Percentiles rank a stretch among this genome's conserved stretches.
Evolutionary conservation across 2,329 filamentous ascomycete genomes (phyloP).

Genomic region (Nemania sp.): DNA sequence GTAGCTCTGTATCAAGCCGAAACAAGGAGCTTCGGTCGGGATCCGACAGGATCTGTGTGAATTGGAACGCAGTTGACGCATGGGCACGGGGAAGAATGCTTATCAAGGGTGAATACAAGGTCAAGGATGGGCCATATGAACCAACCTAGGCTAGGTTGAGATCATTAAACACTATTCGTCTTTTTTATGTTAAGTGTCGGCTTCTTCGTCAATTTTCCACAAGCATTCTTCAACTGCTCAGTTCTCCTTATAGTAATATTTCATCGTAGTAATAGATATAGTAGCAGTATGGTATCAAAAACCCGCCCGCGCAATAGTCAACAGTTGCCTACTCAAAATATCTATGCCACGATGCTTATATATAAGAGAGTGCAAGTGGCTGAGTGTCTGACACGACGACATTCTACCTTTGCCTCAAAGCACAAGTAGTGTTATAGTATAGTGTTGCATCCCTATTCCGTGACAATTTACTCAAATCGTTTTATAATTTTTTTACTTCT

Average conservation of each 20-base stretch:
- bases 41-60: neutral
- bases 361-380: too few species aligned
- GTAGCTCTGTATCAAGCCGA: neutral
- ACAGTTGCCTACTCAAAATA: conserved; percentile 21
- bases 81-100: neutral
- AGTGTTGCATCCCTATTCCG: too few species aligned
- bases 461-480: conserved; percentile 10
- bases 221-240: conserved; percentile 11
- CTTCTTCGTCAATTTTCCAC: neutral
- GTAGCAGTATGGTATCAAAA: conserved; percentile 31
- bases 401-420: too few species aligned
- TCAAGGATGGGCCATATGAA: neutral
- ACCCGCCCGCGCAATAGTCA: conserved; percentile 8
- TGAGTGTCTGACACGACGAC: too few species aligned
- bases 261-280: conserved; percentile 11
- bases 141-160: too few species aligned
- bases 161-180: too few species aligned
- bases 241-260: conserved; percentile 7
- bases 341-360: too few species aligned
- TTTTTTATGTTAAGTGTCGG: too few species aligned
- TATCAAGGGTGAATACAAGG: neutral
- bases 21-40: neutral
- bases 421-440: too few species aligned
- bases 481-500: conserved; percentile 47
- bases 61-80: neutral